phyloP scores from a whole-genome alignment of 495 filamentous ascomycete species.

The Aspergillus cristatus region DNA sequence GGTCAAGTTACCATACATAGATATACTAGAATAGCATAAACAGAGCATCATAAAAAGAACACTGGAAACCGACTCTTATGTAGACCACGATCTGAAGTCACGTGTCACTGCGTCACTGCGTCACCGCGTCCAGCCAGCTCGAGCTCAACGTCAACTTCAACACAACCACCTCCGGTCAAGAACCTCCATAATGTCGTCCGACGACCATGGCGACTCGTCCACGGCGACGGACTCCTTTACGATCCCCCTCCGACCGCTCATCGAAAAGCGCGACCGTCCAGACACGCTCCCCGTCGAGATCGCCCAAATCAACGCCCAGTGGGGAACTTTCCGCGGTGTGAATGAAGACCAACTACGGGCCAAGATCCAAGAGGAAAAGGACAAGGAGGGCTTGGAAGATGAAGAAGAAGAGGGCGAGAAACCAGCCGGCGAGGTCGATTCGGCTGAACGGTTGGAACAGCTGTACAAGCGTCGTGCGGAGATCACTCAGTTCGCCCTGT shows the following conservation, averaged over 20 bases:
- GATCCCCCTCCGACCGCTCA: slow-evolving; percentile 57
- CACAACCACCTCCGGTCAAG: no score
- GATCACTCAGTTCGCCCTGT: slow-evolving; percentile 37
- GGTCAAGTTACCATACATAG: no score
- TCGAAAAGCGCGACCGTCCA: slow-evolving; percentile 42
- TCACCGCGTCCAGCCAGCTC: no score
- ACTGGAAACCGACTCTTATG: no score
- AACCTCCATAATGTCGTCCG: no score
- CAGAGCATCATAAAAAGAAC: no score
- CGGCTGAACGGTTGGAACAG: slow-evolving; percentile 31
- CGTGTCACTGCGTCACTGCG: no score
- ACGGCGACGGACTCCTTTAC: slow-evolving; percentile 34
- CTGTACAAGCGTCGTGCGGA: slow-evolving; percentile 37
- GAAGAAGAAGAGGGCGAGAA: slow-evolving; percentile 26
- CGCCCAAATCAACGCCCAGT: slow-evolving; percentile 61
- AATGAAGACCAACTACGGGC: slow-evolving; percentile 52
- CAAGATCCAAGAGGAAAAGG: slow-evolving; percentile 46
- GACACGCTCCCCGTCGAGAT: slow-evolving; percentile 62
- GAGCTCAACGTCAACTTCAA: no score
- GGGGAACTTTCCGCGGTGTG: slow-evolving; percentile 63
- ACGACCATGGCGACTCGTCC: no score
- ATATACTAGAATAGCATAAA: no score
- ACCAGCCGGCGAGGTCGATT: slow-evolving; percentile 20
- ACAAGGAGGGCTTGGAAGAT: slow-evolving; percentile 25
- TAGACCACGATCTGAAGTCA: no score